phyloP scores from a whole-genome alignment of 805 yeast species.

The Monosporozyma solicola region DNA sequence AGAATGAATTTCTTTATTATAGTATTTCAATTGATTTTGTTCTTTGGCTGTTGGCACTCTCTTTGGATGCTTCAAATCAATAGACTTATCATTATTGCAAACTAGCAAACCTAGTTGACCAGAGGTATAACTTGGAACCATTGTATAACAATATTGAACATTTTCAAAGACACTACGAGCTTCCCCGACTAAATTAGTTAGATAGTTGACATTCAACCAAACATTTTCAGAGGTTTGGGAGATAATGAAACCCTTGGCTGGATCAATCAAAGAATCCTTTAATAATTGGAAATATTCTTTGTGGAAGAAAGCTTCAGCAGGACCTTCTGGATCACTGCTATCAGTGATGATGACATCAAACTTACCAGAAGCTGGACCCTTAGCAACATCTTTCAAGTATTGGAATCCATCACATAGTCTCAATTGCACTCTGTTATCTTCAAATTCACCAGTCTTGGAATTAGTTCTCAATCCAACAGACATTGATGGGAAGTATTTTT shows the following conservation, averaged over 20 bases:
- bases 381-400: constrained; percentile 41
- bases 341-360: constrained; percentile 86
- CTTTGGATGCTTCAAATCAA: constrained; percentile 42
- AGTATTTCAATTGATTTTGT: constrained; percentile 47
- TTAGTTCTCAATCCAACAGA: constrained; percentile 41
- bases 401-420: constrained; percentile 78
- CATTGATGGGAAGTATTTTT: constrained; percentile 70
- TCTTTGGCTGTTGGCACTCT: constrained; percentile 44
- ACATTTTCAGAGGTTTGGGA: constrained; percentile 73
- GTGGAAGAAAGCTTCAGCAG: constrained; percentile 85
- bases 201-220: constrained; percentile 57
- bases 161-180: constrained; percentile 49
- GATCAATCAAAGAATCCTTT: constrained; percentile 48
- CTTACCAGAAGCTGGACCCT: constrained; percentile 22
- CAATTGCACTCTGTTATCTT: constrained; percentile 55
- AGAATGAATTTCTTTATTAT: constrained; percentile 54
- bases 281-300: constrained; percentile 64
- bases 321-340: constrained; percentile 92
- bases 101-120: constrained; percentile 79
- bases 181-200: constrained; percentile 39
- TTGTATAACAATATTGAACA: constrained; percentile 63
- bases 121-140: constrained; percentile 81
- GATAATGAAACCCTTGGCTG: constrained; percentile 48
- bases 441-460: constrained; percentile 12
- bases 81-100: constrained; percentile 47